phyloP scores from a whole-genome alignment of 2,329 filamentous ascomycete species.

The Fusarium camptoceras region DNA sequence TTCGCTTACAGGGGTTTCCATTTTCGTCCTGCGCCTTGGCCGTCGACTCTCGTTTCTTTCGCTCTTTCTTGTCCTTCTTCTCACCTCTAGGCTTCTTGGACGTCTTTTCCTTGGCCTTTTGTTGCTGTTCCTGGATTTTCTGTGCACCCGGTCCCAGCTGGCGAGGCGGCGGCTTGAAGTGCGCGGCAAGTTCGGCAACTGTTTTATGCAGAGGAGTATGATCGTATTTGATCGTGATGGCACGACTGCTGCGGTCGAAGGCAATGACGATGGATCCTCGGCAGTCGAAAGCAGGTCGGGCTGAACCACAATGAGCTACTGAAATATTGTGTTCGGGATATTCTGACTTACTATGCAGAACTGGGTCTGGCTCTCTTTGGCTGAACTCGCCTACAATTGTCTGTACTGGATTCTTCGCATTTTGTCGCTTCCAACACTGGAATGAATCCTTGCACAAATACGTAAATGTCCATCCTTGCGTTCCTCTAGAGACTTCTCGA shows the following conservation, averaged over 20 bases:
- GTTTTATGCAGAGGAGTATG: slow-evolving; percentile 69
- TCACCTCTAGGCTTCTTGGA: slow-evolving; percentile 48
- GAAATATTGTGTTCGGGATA: not conserved
- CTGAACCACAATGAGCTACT: slow-evolving; percentile 46
- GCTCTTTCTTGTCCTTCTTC: slow-evolving; percentile 45
- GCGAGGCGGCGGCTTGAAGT: slow-evolving; percentile 60
- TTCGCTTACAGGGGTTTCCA: slow-evolving; percentile 46
- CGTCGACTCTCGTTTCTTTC: slow-evolving; percentile 38
- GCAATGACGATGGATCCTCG: slow-evolving; percentile 62
- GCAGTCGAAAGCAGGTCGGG: slow-evolving; percentile 70
- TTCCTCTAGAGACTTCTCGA: slow-evolving; percentile 57
- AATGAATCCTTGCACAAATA: slow-evolving; percentile 66
- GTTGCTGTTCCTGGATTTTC: slow-evolving; percentile 42
- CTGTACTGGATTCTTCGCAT: slow-evolving; percentile 56
- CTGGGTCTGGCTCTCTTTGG: slow-evolving; percentile 59
- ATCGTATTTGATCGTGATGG: slow-evolving; percentile 65
- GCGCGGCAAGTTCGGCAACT: slow-evolving; percentile 61
- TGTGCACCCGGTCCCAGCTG: slow-evolving; percentile 45
- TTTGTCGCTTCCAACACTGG: slow-evolving; percentile 62
- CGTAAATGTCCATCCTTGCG: slow-evolving; percentile 65
- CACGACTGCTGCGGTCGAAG: slow-evolving; percentile 61
- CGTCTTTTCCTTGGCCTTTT: slow-evolving; percentile 43
- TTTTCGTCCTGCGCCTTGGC: slow-evolving; percentile 43
- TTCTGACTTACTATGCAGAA: slow-evolving; percentile 57
- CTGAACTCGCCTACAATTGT: slow-evolving; percentile 62